A percentile compares a stretch with the other conserved stretches of the same genome.
Conservation (phyloP, 306 rosid genomes). For the Glycine tomentella region DNA sequence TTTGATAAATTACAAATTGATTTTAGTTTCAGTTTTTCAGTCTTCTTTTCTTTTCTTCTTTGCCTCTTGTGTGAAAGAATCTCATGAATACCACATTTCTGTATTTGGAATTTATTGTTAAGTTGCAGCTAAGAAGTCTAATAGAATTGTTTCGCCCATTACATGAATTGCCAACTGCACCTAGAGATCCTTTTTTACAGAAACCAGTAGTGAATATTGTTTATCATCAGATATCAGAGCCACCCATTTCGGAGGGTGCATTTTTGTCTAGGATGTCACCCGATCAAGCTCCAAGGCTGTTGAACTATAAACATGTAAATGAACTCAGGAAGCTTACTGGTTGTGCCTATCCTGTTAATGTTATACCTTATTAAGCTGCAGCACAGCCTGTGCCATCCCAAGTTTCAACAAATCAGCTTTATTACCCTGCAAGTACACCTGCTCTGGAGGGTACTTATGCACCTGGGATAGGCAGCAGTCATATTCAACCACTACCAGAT, state of each 20-base stretch:
- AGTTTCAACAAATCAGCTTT: slow-evolving; percentile 45
- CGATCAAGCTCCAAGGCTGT: slow-evolving; percentile 30
- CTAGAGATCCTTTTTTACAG: slow-evolving; percentile 29
- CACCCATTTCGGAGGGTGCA: slow-evolving; percentile 17
- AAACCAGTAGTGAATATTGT: slow-evolving; percentile 22
- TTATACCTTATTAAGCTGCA: slow-evolving; percentile 30
- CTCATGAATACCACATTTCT: not conserved
- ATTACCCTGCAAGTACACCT: slow-evolving; percentile 18
- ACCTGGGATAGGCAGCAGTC: slow-evolving; percentile 15
- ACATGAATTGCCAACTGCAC: slow-evolving; percentile 24
- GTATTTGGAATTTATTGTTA: slow-evolving; percentile 35
- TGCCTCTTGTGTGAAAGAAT: not conserved
- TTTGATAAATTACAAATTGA: slow-evolving; percentile 21
- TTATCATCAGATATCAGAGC: slow-evolving; percentile 39
- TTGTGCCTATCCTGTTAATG: slow-evolving; percentile 23
- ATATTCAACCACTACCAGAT: slow-evolving; percentile 13
- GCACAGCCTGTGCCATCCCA: slow-evolving; percentile 39
- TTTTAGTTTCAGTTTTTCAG: slow-evolving; percentile 9
- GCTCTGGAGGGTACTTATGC: slow-evolving; percentile 37
- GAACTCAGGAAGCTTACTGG: slow-evolving; percentile 24
- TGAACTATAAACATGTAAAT: slow-evolving; percentile 40
- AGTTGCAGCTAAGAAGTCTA: slow-evolving; percentile 54
- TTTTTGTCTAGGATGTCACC: slow-evolving; percentile 38
- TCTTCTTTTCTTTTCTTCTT: not conserved
- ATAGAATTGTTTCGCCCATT: slow-evolving; percentile 54